A percentile compares a stretch with the other conserved stretches of the same genome.
These are phyloP conservation scores for Ocimum tenuiflorum DNA, from an alignment of 257 asterid genomes.

Conservation along the genomic window DNA sequence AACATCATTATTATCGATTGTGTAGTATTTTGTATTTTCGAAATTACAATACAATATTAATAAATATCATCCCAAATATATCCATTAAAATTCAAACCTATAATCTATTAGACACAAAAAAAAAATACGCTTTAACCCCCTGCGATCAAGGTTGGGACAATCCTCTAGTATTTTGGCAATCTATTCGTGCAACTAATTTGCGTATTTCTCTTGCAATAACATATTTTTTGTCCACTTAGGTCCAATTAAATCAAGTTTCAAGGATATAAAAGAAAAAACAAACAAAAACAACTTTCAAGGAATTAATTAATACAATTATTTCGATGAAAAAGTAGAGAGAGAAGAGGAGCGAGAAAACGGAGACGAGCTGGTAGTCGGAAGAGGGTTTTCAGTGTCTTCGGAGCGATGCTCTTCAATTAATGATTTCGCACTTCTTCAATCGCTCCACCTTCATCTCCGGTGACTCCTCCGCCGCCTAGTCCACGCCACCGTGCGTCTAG, in stretches of 20 bases:
- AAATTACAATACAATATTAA: no score
- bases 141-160: no score
- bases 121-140: no score
- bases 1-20: no score
- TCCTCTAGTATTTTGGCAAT: no score
- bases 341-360: constrained; percentile 7
- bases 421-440: constrained; percentile 12
- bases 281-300: no score
- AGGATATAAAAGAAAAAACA: no score
- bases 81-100: no score
- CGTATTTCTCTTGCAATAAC: not conserved
- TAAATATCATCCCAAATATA: no score
- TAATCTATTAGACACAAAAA: no score
- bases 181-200: not conserved
- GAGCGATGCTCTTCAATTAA: constrained; percentile 4
- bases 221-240: not conserved
- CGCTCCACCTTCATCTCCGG: constrained; percentile 21
- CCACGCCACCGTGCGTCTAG: not conserved
- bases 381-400: constrained; percentile 20
- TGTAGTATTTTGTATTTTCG: no score
- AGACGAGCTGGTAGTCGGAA: not conserved
- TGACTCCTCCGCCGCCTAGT: constrained; percentile 15
- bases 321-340: not conserved
- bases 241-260: not conserved
- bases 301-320: not conserved